Base-by-base conservation (phyloP, 176 grass and related monocot species). In the Themeda triandra region DNA sequence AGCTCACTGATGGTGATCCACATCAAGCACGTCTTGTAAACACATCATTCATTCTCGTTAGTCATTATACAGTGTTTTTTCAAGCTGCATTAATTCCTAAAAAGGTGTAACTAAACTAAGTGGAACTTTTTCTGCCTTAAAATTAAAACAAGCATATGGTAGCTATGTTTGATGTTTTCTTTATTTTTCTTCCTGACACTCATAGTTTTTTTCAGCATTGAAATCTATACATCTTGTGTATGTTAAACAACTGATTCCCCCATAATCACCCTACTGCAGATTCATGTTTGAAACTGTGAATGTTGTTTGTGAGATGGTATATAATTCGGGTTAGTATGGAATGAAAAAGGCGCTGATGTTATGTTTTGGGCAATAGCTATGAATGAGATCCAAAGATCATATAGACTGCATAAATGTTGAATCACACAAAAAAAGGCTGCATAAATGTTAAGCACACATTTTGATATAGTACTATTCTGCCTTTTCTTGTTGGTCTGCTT, bases 1-100 rank as follows among this genome's bases (percentile, higher is more conserved):
- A 69, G 17, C 42, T 87, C 74, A 73, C 68, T 87, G 17, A 62
- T 84, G 73, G 19, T 54, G 90, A 82, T 83, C 87, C 23, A 92
- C 76, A 63, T 46, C 87, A 76, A 27, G 90, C 91, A 89, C 78
- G 74, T 68, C 79, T 48, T 18, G n/a, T 76, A 46, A 80, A 31
- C 53, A n/a, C n/a, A 28, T 82, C 8, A n/a, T n/a, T 4, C 36
- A 37, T 37, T 2, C 36, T 37, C 36, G 6, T 37, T 37, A 37
- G 36, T 37, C 6, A 6, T 37, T 37, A 37, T 6, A 37, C 36
- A 37, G 36, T 37, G 36, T 37, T 37, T 37, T 35, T 35, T 35
- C 33, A 35, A 35, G 33, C 36, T 37, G 36, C 36, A 37, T 37
- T 37, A 6, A 37, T 37, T 37, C 36, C 36, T 5, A 37, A 5